phyloP scores from a whole-genome alignment of 148 eudicot genomes.

The Chenopodium berlandieri region DNA sequence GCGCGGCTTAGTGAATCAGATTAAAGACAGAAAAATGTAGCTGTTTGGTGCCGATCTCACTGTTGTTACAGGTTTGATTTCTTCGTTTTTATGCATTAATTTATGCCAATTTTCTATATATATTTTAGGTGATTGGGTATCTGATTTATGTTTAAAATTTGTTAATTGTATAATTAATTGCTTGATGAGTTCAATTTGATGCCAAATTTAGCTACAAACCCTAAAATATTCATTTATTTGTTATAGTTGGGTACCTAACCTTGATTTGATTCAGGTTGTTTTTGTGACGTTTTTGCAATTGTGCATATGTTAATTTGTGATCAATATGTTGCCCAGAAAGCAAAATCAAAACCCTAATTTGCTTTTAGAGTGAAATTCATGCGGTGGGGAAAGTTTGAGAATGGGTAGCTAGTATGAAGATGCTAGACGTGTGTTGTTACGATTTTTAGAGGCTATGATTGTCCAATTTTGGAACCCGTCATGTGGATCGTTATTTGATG shows the following conservation, averaged over 20 bases:
- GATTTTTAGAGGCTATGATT: too few species aligned
- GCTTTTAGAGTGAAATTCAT: too few species aligned
- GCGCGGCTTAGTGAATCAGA: too few species aligned
- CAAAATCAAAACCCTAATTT: too few species aligned
- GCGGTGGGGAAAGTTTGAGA: too few species aligned
- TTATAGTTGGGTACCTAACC: neutral
- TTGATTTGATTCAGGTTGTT: neutral
- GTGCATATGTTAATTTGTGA: neutral
- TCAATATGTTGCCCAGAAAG: neutral
- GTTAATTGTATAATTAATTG: neutral
- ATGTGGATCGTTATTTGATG: neutral
- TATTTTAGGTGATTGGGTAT: neutral
- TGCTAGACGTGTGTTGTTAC: too few species aligned
- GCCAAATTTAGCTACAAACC: neutral
- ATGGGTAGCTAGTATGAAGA: too few species aligned
- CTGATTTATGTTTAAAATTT: neutral
- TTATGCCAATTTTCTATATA: too few species aligned
- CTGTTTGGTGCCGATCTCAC: constrained; percentile 53
- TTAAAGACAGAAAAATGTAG: constrained; percentile 36
- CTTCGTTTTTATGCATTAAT: neutral
- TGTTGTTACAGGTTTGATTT: constrained; percentile 48
- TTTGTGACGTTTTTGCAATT: neutral
- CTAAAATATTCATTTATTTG: neutral
- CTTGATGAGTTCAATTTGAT: neutral
- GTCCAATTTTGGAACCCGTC: too few species aligned